A percentile compares a stretch with the other conserved stretches of the same genome.
Evolutionary conservation across 2,329 filamentous ascomycete genomes (phyloP).

Genomic region (Acrodontium crateriforme): DNA sequence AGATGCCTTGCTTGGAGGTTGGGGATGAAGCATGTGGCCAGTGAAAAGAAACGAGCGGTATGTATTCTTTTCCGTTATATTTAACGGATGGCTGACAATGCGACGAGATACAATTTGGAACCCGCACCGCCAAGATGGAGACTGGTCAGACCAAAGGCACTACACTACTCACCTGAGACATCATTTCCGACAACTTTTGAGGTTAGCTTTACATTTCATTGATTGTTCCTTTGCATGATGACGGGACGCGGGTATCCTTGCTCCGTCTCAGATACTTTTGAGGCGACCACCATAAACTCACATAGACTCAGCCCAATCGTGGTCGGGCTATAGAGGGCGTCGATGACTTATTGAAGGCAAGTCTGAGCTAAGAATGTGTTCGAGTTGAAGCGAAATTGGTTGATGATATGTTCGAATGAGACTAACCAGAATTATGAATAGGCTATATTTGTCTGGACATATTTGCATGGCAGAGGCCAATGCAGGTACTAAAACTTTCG

Average conservation of each 20-base stretch:
- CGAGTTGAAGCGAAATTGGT: no score
- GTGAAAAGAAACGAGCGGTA: conserved; percentile 88
- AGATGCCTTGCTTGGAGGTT: conserved; percentile 62
- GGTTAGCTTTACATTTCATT: conserved; percentile 1
- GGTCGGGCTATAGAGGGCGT: conserved; percentile 12
- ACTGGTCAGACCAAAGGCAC: conserved; percentile 35
- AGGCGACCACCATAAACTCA: conserved; percentile 7
- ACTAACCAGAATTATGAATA: no score
- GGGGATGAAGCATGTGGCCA: conserved; percentile 56
- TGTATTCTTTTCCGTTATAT: conserved; percentile 20
- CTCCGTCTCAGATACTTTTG: conserved; percentile 19
- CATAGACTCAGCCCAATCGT: conserved; percentile 14
- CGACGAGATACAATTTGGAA: conserved; percentile 29
- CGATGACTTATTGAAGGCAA: conserved; percentile 18
- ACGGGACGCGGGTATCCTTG: conserved; percentile 10
- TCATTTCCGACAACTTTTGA: conserved; percentile 1
- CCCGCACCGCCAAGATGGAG: conserved; percentile 35
- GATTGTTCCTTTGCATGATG: conserved; percentile 8
- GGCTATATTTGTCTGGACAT: no score
- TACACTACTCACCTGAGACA: conserved; percentile 23
- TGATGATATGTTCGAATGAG: no score
- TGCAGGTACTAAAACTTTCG: no score
- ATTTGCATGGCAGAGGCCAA: no score
- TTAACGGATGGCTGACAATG: conserved; percentile 4
- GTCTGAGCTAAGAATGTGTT: conserved; percentile 17